Evolutionary conservation across 139 green algal genomes (phyloP), one percentile per base, ranked within the genome.

Genomic region (Pseudopediastrum boryanum): DNA sequence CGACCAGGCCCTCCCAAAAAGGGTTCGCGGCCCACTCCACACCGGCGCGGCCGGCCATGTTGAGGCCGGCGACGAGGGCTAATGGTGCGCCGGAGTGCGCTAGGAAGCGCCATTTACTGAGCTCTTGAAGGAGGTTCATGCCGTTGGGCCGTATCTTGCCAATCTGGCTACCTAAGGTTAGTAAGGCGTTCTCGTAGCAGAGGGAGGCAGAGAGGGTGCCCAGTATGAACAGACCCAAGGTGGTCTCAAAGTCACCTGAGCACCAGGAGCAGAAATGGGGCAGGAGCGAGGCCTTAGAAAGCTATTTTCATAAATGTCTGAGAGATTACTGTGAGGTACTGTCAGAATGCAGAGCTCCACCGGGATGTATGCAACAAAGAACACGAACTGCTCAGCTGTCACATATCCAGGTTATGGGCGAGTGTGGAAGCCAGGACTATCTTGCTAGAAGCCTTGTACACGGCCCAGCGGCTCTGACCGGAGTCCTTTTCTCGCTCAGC

Each of bases 101-200:
- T 27, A 72, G 64, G 64, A 72, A 72, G 64, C 64, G 64, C 64
- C 64, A 72, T 39, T 72, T 51, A 39, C 64, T 72, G 5, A 72
- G 64, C 36, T 72, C 64, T 25, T 51, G 64, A 7, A 72, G 64
- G 16, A 35, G 19, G 12, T 52, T 7, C 38, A 72, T 52, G 48
- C 48, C 48, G 19, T 16, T 27, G 16, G 48, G 48, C 39, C 36
- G 35, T 7, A 19, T 10, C 4, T 2, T 2, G 64, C 39, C 38
- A 23, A 72, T 52, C 23, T 35, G 7, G 6, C 64, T 38, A 39
- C 64, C 64, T 4, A 39, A 38, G 16, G 52, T 39, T 0, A 72
- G 64, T n/a, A 72, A 39, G 2, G 64, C 38, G 64, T 72, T 72
- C 41, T 72, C 64, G 64, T 72, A 72, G 38, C 23, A 25, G 64